phyloP scores from a whole-genome alignment of 306 rosid genomes.

The Trichosanthes cucumerina region DNA sequence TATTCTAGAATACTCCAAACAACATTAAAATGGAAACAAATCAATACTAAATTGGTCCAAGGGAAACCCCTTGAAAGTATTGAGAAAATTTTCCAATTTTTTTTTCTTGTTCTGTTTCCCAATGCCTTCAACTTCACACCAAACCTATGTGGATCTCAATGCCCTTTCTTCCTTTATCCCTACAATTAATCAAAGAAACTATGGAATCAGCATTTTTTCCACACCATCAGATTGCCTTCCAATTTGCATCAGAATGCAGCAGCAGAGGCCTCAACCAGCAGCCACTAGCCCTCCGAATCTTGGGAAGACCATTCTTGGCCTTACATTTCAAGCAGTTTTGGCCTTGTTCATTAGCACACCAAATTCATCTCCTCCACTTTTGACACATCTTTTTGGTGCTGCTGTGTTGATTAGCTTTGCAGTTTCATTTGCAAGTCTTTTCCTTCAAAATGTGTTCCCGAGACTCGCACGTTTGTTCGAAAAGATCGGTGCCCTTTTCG shows the following conservation, averaged over 20 bases:
- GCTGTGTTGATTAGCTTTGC: not conserved
- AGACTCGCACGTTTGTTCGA: not conserved
- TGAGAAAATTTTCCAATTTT: not conserved
- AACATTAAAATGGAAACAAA: not conserved
- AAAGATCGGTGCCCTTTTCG: not conserved
- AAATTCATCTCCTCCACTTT: not conserved
- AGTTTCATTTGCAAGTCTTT: not conserved
- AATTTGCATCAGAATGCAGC: not conserved
- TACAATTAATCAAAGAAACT: not conserved
- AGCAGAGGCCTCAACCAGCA: not conserved
- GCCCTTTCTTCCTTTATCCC: not conserved
- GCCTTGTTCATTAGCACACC: not conserved
- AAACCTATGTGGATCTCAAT: not conserved
- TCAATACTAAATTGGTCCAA: not conserved
- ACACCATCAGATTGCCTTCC: not conserved
- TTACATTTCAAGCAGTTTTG: not conserved
- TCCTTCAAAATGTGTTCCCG: not conserved
- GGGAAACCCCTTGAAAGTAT: not conserved
- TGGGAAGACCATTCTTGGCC: not conserved
- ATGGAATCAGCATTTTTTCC: not conserved
- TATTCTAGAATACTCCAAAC: not conserved
- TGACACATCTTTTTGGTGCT: not conserved
- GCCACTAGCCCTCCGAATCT: not conserved
- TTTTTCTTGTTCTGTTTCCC: not conserved
- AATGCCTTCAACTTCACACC: conserved; percentile 4